phyloP scores from a whole-genome alignment of 805 yeast species.

The Wilhelminamyces savonicus region DNA sequence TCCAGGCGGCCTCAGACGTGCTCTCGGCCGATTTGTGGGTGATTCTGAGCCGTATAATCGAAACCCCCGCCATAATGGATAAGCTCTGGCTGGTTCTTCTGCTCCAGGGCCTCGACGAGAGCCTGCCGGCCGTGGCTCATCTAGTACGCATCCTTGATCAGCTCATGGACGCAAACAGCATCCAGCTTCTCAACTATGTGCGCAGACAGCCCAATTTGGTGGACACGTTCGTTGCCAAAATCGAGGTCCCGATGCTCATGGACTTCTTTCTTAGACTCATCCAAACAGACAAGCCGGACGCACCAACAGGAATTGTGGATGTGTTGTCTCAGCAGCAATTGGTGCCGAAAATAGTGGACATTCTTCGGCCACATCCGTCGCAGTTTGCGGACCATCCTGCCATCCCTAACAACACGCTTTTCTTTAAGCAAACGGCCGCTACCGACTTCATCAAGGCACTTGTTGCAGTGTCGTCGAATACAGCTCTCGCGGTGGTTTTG shows the following conservation, averaged over 20 bases:
- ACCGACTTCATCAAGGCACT: slow-evolving; percentile 94
- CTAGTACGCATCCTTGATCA: slow-evolving; percentile 70
- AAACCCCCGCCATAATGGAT: slow-evolving; percentile 32
- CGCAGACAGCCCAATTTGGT: slow-evolving; percentile 65
- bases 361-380: slow-evolving; percentile 59
- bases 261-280: slow-evolving; percentile 85
- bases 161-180: slow-evolving; percentile 57
- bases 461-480: slow-evolving; percentile 86
- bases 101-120: slow-evolving; percentile 26
- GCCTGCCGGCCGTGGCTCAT: slow-evolving; percentile 33
- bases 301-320: slow-evolving; percentile 82
- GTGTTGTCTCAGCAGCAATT: slow-evolving; percentile 65
- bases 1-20: slow-evolving; percentile 35
- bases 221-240: slow-evolving; percentile 73
- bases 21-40: slow-evolving; percentile 38
- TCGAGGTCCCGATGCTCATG: slow-evolving; percentile 91
- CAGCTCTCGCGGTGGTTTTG: slow-evolving; percentile 63
- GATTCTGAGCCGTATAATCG: slow-evolving; percentile 36
- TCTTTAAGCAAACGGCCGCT: slow-evolving; percentile 78
- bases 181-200: slow-evolving; percentile 66
- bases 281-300: slow-evolving; percentile 87
- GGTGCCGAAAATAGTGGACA: slow-evolving; percentile 65
- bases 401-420: slow-evolving; percentile 24
- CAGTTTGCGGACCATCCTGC: slow-evolving; percentile 33
- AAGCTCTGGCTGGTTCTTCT: slow-evolving; percentile 36